Percentiles rank a stretch among this genome's conserved stretches.
Conservation (phyloP, 1,284 basidiomycete species). For the Inonotus hispidus region DNA sequence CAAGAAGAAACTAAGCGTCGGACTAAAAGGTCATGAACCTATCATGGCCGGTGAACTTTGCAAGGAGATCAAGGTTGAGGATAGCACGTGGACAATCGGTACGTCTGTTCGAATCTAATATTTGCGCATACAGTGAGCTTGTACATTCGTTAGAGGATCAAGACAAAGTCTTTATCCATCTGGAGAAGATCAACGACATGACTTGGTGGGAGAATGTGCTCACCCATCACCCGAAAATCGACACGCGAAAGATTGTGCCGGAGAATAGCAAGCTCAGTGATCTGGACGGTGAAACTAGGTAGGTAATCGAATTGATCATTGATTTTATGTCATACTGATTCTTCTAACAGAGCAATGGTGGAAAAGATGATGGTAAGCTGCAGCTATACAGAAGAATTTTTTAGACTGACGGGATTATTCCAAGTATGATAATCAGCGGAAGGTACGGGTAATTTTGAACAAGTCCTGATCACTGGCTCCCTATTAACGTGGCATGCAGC, state of each 20-base stretch:
- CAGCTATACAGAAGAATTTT: constrained; percentile 7
- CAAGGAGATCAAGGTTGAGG: constrained; percentile 91
- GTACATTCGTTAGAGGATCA: constrained; percentile 65
- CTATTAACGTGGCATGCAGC: constrained; percentile 40
- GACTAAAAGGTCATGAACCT: constrained; percentile 79
- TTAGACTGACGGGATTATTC: constrained; percentile 8
- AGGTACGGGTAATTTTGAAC: constrained; percentile 43
- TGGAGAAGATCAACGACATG: constrained; percentile 84
- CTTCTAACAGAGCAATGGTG: constrained; percentile 80
- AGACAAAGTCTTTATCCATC: constrained; percentile 65
- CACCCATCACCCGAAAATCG: constrained; percentile 93
- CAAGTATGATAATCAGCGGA: constrained; percentile 97
- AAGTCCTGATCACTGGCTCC: not conserved
- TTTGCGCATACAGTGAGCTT: constrained; percentile 15
- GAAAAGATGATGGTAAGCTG: constrained; percentile 99
- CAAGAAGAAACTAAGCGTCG: constrained; percentile 80
- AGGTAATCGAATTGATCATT: constrained; percentile 20
- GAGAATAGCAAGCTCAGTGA: constrained; percentile 96
- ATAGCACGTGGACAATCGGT: constrained; percentile 97
- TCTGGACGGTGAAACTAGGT: constrained; percentile 90
- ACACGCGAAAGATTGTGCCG: constrained; percentile 94
- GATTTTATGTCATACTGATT: constrained; percentile 10
- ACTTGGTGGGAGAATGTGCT: constrained; percentile 99
- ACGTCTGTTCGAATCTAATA: constrained; percentile 24
- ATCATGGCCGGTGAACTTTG: constrained; percentile 91